phyloP scores from a whole-genome alignment of 2,329 filamentous ascomycete species.

The Sporothrix euskadiensis region DNA sequence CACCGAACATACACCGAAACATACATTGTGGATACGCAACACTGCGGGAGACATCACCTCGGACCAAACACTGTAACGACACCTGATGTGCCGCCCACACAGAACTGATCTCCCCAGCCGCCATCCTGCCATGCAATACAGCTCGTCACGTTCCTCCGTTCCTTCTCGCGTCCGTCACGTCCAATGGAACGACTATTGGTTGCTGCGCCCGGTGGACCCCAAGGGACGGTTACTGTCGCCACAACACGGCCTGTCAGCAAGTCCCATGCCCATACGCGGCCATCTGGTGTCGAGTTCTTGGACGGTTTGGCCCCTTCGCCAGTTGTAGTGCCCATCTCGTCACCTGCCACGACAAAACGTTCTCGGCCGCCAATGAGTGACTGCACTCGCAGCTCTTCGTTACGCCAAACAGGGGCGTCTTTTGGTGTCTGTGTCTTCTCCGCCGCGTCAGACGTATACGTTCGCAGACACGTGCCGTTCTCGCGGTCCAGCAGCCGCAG shows the following conservation, averaged over 20 bases:
- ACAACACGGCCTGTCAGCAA: slow-evolving; percentile 69
- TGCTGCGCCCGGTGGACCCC: slow-evolving; percentile 49
- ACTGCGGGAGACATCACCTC: background rate
- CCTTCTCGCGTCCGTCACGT: slow-evolving; percentile 61
- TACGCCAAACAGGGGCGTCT: slow-evolving; percentile 47
- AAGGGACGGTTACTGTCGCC: slow-evolving; percentile 61
- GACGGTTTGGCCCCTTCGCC: slow-evolving; percentile 36
- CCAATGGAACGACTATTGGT: slow-evolving; percentile 55
- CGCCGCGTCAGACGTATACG: slow-evolving; percentile 57
- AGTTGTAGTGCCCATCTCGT: slow-evolving; percentile 58
- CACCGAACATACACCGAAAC: background rate
- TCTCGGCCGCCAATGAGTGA: slow-evolving; percentile 74
- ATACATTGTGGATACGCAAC: background rate
- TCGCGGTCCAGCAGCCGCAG: slow-evolving; percentile 79
- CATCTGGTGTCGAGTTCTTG: slow-evolving; percentile 47
- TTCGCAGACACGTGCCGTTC: slow-evolving; percentile 70
- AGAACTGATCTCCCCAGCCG: slow-evolving; percentile 65
- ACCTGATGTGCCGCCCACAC: slow-evolving; percentile 64
- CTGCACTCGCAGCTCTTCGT: slow-evolving; percentile 72
- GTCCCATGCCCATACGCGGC: slow-evolving; percentile 79
- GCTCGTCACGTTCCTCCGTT: slow-evolving; percentile 60
- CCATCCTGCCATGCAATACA: slow-evolving; percentile 64
- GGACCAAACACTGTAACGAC: slow-evolving; percentile 63
- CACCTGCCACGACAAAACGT: slow-evolving; percentile 75
- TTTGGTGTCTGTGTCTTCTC: background rate